Conservation (phyloP, 2,329 filamentous ascomycete species). For the Phyllosticta ampelicida region DNA sequence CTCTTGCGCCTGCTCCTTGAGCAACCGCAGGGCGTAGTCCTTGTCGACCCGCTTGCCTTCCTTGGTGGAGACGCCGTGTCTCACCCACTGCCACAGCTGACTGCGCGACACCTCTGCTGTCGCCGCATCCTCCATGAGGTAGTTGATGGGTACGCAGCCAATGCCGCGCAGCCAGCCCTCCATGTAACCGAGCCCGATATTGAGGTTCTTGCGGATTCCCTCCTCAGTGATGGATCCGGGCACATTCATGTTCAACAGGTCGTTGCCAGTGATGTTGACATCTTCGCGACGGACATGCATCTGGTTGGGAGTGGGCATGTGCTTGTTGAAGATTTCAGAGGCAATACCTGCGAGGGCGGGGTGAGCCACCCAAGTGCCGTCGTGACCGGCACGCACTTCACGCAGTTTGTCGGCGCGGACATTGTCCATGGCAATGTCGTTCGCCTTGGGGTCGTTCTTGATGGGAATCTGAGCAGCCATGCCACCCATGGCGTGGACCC, state of each 20-base stretch:
- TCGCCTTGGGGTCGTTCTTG: conserved; percentile 84
- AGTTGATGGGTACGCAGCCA: conserved; percentile 96
- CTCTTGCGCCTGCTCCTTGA: conserved; percentile 74
- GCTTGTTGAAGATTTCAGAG: conserved; percentile 86
- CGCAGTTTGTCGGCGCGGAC: conserved; percentile 93
- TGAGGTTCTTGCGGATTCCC: conserved; percentile 94
- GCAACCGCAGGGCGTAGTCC: conserved; percentile 72
- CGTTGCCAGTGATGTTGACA: conserved; percentile 72
- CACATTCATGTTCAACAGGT: conserved; percentile 96
- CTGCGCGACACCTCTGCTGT: conserved; percentile 91
- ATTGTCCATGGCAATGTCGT: conserved; percentile 87
- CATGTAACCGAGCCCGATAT: conserved; percentile 96
- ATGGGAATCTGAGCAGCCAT: conserved; percentile 99
- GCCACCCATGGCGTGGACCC: conserved; percentile 97
- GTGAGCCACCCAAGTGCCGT: conserved; percentile 96
- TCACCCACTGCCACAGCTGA: conserved; percentile 95
- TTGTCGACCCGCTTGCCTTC: conserved; percentile 93
- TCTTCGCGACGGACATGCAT: conserved; percentile 85
- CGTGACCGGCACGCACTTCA: conserved; percentile 88
- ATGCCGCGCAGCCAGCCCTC: conserved; percentile 94
- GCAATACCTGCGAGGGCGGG: conserved; percentile 83
- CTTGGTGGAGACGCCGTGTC: conserved; percentile 60
- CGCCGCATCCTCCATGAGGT: conserved; percentile 95
- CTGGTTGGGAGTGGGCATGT: conserved; percentile 99
- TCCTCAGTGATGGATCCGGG: conserved; percentile 85